Evolutionary conservation across 164 flowering plant genomes (phyloP), one percentile per base, ranked within the genome.

Genomic region (Tetracentron sinense): DNA sequence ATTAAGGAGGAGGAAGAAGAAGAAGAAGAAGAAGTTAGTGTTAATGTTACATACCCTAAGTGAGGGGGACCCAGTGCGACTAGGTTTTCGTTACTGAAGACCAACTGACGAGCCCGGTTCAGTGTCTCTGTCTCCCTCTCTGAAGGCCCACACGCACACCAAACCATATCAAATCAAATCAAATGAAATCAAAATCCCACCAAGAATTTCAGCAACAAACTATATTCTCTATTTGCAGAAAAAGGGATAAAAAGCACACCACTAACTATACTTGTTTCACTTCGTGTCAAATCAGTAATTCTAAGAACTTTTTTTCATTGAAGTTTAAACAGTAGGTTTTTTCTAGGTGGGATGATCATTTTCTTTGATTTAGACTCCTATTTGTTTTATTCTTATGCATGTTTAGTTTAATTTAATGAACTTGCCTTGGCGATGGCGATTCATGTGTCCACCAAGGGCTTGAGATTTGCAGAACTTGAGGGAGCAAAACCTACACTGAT

Each of bases 391-490:
- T 3, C 27, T 26, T 26, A 5, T 53, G 16, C 8, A 26, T n/a
- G 17, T 6, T 53, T 7, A 23, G 21, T 6, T 31, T 38, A 10
- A 31, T 20, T 29, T 29, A 21, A 27, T 38, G 33, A 42, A 35
- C 67, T 72, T 85, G 71, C 98, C 98, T 89, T 90, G 98, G 75
- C 98, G 92, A 78, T 93, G 98, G 85, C 98, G 98, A 78, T 93
- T 93, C 98, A 93, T 93, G 84, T 93, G 98, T 42, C 98, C 98
- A n/a, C 98, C 98, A 44, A 93, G 96, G 54, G 98, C 98, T 84
- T 90, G 97, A 77, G 98, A 93, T 77, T 93, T 93, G 85, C 96
- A 90, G 81, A 93, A 93, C 82, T 89, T 90, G 75, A 93, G 96
- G 70, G 97, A 90, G 65, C 98, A 92, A 78, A 92, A 92, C 82